Base-by-base conservation (phyloP, 2,329 filamentous ascomycete genomes). In the Fusarium sp. region DNA sequence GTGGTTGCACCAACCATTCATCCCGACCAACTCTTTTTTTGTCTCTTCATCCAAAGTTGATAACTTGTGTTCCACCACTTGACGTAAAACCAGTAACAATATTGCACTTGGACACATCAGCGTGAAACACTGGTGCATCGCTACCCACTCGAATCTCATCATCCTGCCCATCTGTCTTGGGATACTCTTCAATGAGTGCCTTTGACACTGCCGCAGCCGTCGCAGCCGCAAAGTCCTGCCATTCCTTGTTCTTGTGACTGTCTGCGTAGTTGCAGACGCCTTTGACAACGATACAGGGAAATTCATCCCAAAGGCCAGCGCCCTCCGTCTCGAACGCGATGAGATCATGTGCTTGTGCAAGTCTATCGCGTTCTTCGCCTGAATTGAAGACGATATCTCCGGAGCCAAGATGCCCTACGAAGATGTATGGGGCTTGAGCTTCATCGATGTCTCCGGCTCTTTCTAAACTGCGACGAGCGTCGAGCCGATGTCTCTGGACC, bases 121-220 rank as follows among this genome's bases (percentile, higher is more conserved):
- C 51, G 28, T 66, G 10, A 22, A 66, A 62, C 0, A 56, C 26
- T 4, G 45, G 36, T 5, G 48, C 57, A 38, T 26, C 15, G 0
- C 50, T 28, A 4, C 18, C 16, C 18, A 20, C 24, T n/a, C n/a
- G n/a, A n/a, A n/a, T n/a, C n/a, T n/a, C 22, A 41, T 24, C 39
- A 6, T 14, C 39, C 39, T 41, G 39, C 1, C 39, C 39, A n/a
- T 41, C 39, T 41, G 39, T 48, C 33, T 9, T 47, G 1, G 55
- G 53, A 26, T 63, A 72, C 18, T 35, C 31, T 38, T 67, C 61
- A 0, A 73, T 36, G 8, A 74, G 44, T 0, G 64, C 73, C 24
- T 89, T 89, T 9, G 88, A 86, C 0, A 83, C 83, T 0, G 79
- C 82, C 5, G 83, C 82, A 0, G 83, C 83, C 0, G 79, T 81